Conservation (phyloP, 2,329 filamentous ascomycete genomes). For the Penicillium frequentans region DNA sequence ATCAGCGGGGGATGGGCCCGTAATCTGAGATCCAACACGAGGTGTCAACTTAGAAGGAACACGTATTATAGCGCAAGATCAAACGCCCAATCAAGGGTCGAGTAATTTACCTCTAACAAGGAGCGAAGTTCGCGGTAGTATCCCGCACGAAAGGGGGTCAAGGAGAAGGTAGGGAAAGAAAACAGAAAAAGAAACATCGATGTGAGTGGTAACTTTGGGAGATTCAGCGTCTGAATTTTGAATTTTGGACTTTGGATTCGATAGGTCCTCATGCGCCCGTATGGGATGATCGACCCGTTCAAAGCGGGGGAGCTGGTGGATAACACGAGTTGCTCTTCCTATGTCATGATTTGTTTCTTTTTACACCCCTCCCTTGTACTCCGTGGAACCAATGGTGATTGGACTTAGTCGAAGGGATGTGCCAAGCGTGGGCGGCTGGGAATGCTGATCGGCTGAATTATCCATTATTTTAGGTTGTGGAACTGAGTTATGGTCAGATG, state of each 20-base stretch:
- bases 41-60: background rate
- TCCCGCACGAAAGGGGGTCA: background rate
- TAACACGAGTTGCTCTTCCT: constrained; percentile 1
- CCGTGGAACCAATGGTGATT: constrained; percentile 13
- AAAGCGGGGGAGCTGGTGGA: constrained; percentile 19
- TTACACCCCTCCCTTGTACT: constrained; percentile 1
- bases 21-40: background rate
- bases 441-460: constrained; percentile 22
- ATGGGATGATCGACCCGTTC: constrained; percentile 20
- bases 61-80: background rate
- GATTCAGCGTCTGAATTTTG: background rate
- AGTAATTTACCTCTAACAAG: background rate
- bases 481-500: background rate
- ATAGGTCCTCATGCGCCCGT: background rate
- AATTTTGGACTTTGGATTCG: background rate
- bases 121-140: background rate
- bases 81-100: background rate
- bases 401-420: constrained; percentile 17
- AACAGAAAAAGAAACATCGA: background rate
- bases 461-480: background rate
- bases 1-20: background rate
- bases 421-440: constrained; percentile 11
- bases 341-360: constrained; percentile 5
- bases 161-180: background rate
- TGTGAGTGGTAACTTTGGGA: too few relatives aligned